Conservation (phyloP, 768 basidiomycete genomes). For the Auriscalpium microsporum region DNA sequence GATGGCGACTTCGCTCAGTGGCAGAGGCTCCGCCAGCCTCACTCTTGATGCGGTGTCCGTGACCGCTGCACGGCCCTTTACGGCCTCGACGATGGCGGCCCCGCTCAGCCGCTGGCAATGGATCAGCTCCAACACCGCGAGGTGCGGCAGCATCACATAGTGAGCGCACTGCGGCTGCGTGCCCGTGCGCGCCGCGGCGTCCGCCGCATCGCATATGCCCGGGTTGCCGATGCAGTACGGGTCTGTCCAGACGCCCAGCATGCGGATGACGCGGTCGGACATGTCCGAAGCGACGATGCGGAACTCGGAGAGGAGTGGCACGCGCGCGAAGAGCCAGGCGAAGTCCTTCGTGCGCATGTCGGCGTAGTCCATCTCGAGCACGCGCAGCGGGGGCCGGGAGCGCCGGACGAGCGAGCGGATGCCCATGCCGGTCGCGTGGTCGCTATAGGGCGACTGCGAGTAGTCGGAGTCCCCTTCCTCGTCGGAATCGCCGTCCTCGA, state of each 20-base stretch:
- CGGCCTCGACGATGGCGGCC: slow-evolving; percentile 42
- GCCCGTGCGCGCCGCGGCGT: slow-evolving; percentile 6
- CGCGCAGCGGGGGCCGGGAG: slow-evolving; percentile 51
- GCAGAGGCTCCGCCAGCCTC: slow-evolving; percentile 7
- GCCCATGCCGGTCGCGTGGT: slow-evolving; percentile 76
- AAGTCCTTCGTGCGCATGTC: slow-evolving; percentile 85
- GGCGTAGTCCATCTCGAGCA: slow-evolving; percentile 72
- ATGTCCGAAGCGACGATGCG: slow-evolving; percentile 74
- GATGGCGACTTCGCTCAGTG: slow-evolving; percentile 22
- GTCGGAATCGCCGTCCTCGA: slow-evolving; percentile 61
- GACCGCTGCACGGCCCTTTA: slow-evolving; percentile 38
- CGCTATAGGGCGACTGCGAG: slow-evolving; percentile 70
- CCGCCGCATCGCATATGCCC: slow-evolving; percentile 5
- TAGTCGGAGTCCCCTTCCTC: slow-evolving; percentile 63
- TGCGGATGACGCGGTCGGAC: slow-evolving; percentile 60
- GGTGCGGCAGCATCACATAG: slow-evolving; percentile 44
- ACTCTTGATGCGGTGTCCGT: slow-evolving; percentile 24
- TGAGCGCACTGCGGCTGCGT: slow-evolving; percentile 4
- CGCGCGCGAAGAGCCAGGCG: slow-evolving; percentile 50
- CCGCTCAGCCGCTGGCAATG: slow-evolving; percentile 62
- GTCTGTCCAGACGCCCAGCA: slow-evolving; percentile 38
- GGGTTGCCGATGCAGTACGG: slow-evolving; percentile 9
- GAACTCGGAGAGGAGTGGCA: slow-evolving; percentile 50
- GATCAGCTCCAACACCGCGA: slow-evolving; percentile 43
- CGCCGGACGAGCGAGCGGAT: slow-evolving; percentile 55